These are phyloP conservation scores for Ogataea henricii DNA, from an alignment of 805 yeast genomes.

Conservation along the genomic window DNA sequence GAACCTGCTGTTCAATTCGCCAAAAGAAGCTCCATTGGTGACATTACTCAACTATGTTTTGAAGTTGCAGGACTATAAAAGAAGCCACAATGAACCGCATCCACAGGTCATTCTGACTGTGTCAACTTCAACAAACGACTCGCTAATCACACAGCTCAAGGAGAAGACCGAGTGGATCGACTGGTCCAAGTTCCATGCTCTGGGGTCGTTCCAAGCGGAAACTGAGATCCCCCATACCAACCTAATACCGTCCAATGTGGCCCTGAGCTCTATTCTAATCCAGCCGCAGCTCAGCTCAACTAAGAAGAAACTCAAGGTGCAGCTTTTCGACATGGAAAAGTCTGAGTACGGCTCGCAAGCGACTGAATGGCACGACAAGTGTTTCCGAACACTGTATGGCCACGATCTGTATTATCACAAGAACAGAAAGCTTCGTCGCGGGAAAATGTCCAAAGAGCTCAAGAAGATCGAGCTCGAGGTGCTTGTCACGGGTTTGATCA, in stretches of 20 bases:
- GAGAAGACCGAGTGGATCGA: constrained; percentile 51
- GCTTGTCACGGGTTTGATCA: constrained; percentile 28
- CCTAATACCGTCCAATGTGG: constrained; percentile 25
- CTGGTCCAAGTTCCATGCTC: constrained; percentile 32
- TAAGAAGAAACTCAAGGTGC: constrained; percentile 22
- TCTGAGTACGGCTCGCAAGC: constrained; percentile 28
- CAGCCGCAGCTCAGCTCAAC: constrained; percentile 21
- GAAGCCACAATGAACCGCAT: constrained; percentile 34
- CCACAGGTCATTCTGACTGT: constrained; percentile 34
- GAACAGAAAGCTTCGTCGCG: constrained; percentile 28
- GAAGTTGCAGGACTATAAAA: constrained; percentile 34
- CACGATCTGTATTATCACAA: constrained; percentile 24
- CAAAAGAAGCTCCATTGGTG: constrained; percentile 33
- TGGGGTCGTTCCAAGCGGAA: constrained; percentile 29
- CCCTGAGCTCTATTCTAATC: constrained; percentile 27
- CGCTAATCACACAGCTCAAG: constrained; percentile 53
- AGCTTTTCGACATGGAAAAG: constrained; percentile 28
- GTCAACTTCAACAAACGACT: constrained; percentile 37
- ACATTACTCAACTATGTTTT: constrained; percentile 34
- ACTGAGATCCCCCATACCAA: constrained; percentile 25
- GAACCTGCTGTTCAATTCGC: constrained; percentile 15
- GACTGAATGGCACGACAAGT: constrained; percentile 23
- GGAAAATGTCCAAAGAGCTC: constrained; percentile 18
- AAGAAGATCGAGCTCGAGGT: constrained; percentile 27
- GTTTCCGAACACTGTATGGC: constrained; percentile 25